These are phyloP conservation scores for Lepidium didymum DNA, from an alignment of 345 rosid species.

Conservation along the genomic window DNA sequence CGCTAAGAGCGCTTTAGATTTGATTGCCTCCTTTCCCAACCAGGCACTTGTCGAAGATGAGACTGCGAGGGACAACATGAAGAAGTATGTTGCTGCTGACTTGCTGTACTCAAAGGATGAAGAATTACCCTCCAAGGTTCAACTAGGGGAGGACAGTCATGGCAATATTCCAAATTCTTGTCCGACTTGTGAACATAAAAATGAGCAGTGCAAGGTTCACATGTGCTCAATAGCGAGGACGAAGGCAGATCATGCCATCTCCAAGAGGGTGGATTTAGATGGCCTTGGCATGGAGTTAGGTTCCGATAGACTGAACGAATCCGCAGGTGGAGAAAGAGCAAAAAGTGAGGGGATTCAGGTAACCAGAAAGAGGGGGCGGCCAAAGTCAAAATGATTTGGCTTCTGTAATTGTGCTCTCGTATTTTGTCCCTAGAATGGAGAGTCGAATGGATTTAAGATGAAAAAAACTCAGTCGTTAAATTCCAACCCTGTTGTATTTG, in stretches of 20 bases:
- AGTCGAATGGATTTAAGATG: background rate
- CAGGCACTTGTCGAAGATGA: slow-evolving; percentile 42
- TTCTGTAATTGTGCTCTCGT: background rate
- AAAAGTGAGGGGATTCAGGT: slow-evolving; percentile 1
- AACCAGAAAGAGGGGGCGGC: slow-evolving; percentile 22
- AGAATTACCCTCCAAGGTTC: slow-evolving; percentile 55
- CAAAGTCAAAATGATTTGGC: slow-evolving; percentile 18
- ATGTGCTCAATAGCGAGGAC: background rate
- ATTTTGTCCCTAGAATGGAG: background rate
- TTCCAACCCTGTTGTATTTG: background rate
- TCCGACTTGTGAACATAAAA: slow-evolving; percentile 28
- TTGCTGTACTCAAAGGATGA: slow-evolving; percentile 63
- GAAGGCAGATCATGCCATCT: background rate
- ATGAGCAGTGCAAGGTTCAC: background rate
- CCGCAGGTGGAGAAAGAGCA: background rate
- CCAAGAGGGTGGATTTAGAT: background rate
- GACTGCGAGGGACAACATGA: slow-evolving; percentile 49
- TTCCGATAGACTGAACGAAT: background rate
- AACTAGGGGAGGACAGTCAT: slow-evolving; percentile 56
- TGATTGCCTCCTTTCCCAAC: slow-evolving; percentile 57
- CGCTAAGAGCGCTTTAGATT: slow-evolving; percentile 64
- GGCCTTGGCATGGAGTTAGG: background rate
- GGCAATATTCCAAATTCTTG: slow-evolving; percentile 54
- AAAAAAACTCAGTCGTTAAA: background rate
- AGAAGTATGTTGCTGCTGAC: slow-evolving; percentile 70